Evolutionary conservation across 495 filamentous ascomycete genomes (phyloP).

Genomic region (Hyaloscypha hepaticicola): DNA sequence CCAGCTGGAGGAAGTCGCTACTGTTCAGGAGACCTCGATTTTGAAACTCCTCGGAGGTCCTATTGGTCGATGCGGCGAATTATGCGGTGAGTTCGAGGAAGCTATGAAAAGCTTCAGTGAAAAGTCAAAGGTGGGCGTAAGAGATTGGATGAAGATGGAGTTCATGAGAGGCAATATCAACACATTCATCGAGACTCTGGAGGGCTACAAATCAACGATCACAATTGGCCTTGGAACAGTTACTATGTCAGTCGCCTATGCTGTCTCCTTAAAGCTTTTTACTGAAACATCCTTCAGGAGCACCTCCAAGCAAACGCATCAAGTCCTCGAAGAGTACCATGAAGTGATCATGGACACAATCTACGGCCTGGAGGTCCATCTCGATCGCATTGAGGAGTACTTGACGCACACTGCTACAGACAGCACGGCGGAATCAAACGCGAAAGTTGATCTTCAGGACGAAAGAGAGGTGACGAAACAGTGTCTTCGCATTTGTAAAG

Average conservation of each 20-base stretch:
- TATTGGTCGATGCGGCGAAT: slow-evolving; percentile 26
- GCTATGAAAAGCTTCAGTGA: slow-evolving; percentile 34
- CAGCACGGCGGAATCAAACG: slow-evolving; percentile 19
- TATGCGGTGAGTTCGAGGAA: slow-evolving; percentile 27
- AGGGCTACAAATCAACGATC: slow-evolving; percentile 35
- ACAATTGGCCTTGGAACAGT: slow-evolving; percentile 32
- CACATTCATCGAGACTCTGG: slow-evolving; percentile 34
- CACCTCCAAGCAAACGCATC: slow-evolving; percentile 25
- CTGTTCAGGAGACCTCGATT: slow-evolving; percentile 19
- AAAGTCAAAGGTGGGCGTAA: slow-evolving; percentile 32
- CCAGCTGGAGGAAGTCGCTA: slow-evolving; percentile 20
- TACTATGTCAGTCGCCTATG: slow-evolving; percentile 31
- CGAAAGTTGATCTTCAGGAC: slow-evolving; percentile 28
- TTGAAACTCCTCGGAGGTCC: slow-evolving; percentile 26
- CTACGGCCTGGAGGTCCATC: slow-evolving; percentile 25
- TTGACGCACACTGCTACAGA: slow-evolving; percentile 17
- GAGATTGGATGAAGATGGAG: slow-evolving; percentile 32
- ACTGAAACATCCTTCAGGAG: slow-evolving; percentile 23
- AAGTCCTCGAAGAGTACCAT: slow-evolving; percentile 26
- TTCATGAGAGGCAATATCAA: slow-evolving; percentile 36
- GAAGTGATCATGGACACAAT: slow-evolving; percentile 29
- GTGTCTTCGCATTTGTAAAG: slow-evolving; percentile 29
- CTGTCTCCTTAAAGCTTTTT: slow-evolving; percentile 19
- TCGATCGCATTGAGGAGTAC: slow-evolving; percentile 28
- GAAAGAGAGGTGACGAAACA: slow-evolving; percentile 29